A percentile compares a stretch with the other conserved stretches of the same genome.
These are phyloP conservation scores for Myxozyma melibiosi DNA, from an alignment of 805 yeast genomes.

Conservation along the genomic window DNA sequence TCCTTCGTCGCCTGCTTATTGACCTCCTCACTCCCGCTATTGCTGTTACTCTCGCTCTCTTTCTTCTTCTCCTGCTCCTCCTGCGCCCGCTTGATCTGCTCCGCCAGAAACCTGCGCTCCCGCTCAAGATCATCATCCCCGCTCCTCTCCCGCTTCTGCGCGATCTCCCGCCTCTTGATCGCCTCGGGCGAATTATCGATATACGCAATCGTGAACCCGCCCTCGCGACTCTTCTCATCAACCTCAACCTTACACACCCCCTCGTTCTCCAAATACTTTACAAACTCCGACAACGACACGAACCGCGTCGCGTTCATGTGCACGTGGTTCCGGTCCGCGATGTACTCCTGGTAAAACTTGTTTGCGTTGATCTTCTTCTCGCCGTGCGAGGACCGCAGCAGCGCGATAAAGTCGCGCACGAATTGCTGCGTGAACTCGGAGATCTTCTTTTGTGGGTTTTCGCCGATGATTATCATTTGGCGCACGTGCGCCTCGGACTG, in stretches of 20 bases:
- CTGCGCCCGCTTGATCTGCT: slow-evolving; percentile 56
- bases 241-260: slow-evolving; percentile 58
- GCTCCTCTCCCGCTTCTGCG: slow-evolving; percentile 44
- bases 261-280: slow-evolving; percentile 58
- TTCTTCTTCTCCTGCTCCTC: slow-evolving; percentile 21
- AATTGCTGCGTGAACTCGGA: slow-evolving; percentile 64
- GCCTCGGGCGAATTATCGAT: slow-evolving; percentile 59
- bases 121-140: slow-evolving; percentile 53
- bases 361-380: slow-evolving; percentile 79
- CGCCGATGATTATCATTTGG: slow-evolving; percentile 52
- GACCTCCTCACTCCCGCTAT: neutral
- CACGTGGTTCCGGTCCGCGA: slow-evolving; percentile 76
- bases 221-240: slow-evolving; percentile 34
- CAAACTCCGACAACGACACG: slow-evolving; percentile 68
- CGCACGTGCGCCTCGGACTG: slow-evolving; percentile 75
- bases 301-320: slow-evolving; percentile 91
- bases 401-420: slow-evolving; percentile 61
- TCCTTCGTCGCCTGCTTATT: slow-evolving; percentile 4
- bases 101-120: slow-evolving; percentile 48
- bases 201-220: slow-evolving; percentile 52
- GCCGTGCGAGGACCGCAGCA: slow-evolving; percentile 72
- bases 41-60: neutral
- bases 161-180: slow-evolving; percentile 45
- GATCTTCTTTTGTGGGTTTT: slow-evolving; percentile 49
- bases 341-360: slow-evolving; percentile 86